Evolutionary conservation across 2,329 filamentous ascomycete genomes (phyloP), one percentile per base, ranked within the genome.

Genomic region (Pestalotiopsis sp.): DNA sequence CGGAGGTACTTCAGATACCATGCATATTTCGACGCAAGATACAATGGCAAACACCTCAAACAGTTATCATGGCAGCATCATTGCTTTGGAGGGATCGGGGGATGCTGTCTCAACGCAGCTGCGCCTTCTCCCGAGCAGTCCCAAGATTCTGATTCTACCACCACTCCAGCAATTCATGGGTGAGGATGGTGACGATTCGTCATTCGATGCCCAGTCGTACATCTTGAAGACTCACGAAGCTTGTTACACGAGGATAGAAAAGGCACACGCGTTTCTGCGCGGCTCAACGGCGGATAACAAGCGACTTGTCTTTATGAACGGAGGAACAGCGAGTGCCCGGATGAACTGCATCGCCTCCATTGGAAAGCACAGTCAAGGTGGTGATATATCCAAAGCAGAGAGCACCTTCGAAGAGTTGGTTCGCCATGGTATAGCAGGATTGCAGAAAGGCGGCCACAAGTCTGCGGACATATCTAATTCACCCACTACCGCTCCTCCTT

Each of bases 261-360:
- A 80, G 58, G 89, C 88, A 7, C 77, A 80, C 38, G 75, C 80
- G 2, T 91, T 91, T 72, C 76, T 91, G 27, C 76, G 79, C 56
- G 79, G 79, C 11, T 83, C 85, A 6, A 82, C 82, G 1, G 75
- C 80, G 11, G 77, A 78, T 65, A 82, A 83, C 68, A 88, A 85
- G 71, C 84, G 85, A 68, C 76, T 91, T 4, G 88, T 90, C 7
- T 90, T 91, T 71, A 80, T 89, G 77, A 85, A 89, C 66, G 89
- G 89, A 3, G 88, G 89, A 11, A 87, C 86, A 3, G 81, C 85
- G 11, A 82, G 84, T 67, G 88, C 88, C 1, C 84, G 86, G 66
- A 78, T 84, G 5, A 79, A 84, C 27, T 91, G 88, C 73, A 83
- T 91, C 67, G 78, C 80, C 45, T 80, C 81, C 38, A 89, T 91